Evolutionary conservation across 805 yeast species (phyloP), one percentile per base, ranked within the genome.

Genomic region (Kazachstania taianensis): DNA sequence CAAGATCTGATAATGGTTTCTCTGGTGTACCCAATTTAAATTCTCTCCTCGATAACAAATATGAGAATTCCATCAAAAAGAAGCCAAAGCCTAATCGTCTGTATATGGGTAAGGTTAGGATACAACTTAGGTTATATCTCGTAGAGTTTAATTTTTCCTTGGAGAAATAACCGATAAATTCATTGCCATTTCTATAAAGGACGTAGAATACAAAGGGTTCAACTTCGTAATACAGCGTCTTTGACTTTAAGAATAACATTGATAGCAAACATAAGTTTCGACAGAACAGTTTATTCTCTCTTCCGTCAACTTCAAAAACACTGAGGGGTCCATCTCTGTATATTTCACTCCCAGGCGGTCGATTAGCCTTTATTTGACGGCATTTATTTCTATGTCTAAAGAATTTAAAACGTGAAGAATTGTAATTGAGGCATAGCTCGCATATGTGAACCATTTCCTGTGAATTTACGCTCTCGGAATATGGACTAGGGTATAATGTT

Each of bases 121-220:
- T 89, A 61, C 98, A 92, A 40, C 94, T 80, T 17, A 92, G 75
- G 49, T 89, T 89, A 54, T 82, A 85, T 45, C 73, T 78, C 0
- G 89, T 74, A 20, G 77, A 70, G 44, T 78, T 80, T 41, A 81
- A 63, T 40, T 70, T 70, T 49, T 87, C 96, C 50, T 92, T 92
- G 17, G 94, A 82, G 53, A 92, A 92, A 57, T 92, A 92, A 0
- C 98, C 98, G 26, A 87, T 87, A 59, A 92, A 81, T 51, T 83
- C 12, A 48, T 77, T 82, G 9, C 41, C 43, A 17, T 49, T 48
- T 44, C 81, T 92, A 5, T 89, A 81, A 30, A 92, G 59, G 2
- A 87, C 75, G 58, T 89, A 92, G 53, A 92, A 92, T 53, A 81
- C 72, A 49, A 89, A 89, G 1, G 97, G 96, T 56, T 92, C 96